phyloP scores from a whole-genome alignment of 1,284 basidiomycete genomes.

The Pterulicium gracile region DNA sequence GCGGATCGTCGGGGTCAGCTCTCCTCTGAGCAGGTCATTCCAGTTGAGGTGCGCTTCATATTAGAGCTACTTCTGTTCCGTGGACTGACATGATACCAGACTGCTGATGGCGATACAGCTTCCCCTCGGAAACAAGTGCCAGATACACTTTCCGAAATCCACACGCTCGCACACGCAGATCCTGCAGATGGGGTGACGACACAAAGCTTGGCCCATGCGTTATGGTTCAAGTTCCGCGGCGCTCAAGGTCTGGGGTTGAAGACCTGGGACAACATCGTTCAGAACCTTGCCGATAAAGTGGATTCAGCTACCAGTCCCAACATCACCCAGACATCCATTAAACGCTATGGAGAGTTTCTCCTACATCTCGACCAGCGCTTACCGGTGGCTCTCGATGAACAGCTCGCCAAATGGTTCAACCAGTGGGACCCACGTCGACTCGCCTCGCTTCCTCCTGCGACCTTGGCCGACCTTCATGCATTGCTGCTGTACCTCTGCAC shows the following conservation, averaged over 20 bases:
- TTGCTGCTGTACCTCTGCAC: slow-evolving; percentile 57
- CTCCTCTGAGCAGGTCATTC: slow-evolving; percentile 15
- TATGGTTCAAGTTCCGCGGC: slow-evolving; percentile 68
- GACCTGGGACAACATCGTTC: slow-evolving; percentile 70
- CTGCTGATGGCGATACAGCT: too few relatives aligned
- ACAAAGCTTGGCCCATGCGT: slow-evolving; percentile 41
- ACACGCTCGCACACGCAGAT: too few relatives aligned
- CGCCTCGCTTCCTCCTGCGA: slow-evolving; percentile 39
- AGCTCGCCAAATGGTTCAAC: slow-evolving; percentile 58
- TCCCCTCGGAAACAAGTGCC: slow-evolving; percentile 18
- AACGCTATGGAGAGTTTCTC: slow-evolving; percentile 59
- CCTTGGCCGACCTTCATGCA: slow-evolving; percentile 54
- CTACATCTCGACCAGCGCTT: slow-evolving; percentile 65
- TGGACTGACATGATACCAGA: too few relatives aligned
- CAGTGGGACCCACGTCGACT: slow-evolving; percentile 55
- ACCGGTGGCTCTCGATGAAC: slow-evolving; percentile 54
- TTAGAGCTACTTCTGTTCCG: too few relatives aligned
- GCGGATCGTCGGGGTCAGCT: slow-evolving; percentile 45
- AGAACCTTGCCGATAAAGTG: slow-evolving; percentile 56
- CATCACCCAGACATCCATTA: slow-evolving; percentile 40
- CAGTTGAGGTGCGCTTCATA: too few relatives aligned
- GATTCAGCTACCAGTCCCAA: too few relatives aligned
- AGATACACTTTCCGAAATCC: slow-evolving; percentile 4
- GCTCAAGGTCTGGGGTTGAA: slow-evolving; percentile 64
- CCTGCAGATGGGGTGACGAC: too few relatives aligned